Conservation (phyloP, 2,329 filamentous ascomycete genomes). For the Exophiala lecanii-corni region DNA sequence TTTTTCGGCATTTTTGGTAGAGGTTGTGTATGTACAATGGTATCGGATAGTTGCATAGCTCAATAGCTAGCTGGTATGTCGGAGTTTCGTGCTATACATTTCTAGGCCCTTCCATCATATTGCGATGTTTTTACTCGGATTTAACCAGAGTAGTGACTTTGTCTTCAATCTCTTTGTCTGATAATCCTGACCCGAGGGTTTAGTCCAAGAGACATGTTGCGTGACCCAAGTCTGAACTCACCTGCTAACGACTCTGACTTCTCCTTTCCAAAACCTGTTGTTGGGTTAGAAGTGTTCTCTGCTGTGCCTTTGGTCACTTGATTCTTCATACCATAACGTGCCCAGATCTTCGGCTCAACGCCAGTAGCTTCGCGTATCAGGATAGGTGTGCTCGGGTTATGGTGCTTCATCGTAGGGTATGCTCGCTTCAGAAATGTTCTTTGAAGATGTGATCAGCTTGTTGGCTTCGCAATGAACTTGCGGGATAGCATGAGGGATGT, state of each 20-base stretch:
- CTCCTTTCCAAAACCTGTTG: constrained; percentile 62
- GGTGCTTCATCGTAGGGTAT: constrained; percentile 99
- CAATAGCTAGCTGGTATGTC: no score
- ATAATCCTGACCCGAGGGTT: constrained; percentile 58
- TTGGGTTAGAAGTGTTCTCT: constrained; percentile 18
- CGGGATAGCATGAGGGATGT: no score
- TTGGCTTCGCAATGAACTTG: no score
- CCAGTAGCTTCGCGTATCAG: constrained; percentile 87
- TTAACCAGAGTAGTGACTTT: constrained; percentile 62
- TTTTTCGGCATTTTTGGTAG: constrained; percentile 2
- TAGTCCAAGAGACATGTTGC: no score
- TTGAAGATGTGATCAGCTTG: constrained; percentile 6
- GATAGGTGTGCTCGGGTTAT: constrained; percentile 91
- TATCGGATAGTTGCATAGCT: not conserved
- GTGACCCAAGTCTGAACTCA: constrained; percentile 31
- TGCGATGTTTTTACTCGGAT: constrained; percentile 35
- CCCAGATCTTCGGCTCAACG: constrained; percentile 79
- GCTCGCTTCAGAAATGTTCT: constrained; percentile 86
- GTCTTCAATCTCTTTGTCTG: constrained; percentile 67
- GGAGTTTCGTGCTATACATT: no score
- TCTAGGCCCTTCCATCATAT: no score
- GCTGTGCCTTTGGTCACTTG: not conserved
- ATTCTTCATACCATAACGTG: constrained; percentile 72
- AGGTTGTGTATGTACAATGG: no score
- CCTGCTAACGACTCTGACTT: constrained; percentile 60